Base-by-base conservation (phyloP, 139 green algal species). In the Marvania coccoides region DNA sequence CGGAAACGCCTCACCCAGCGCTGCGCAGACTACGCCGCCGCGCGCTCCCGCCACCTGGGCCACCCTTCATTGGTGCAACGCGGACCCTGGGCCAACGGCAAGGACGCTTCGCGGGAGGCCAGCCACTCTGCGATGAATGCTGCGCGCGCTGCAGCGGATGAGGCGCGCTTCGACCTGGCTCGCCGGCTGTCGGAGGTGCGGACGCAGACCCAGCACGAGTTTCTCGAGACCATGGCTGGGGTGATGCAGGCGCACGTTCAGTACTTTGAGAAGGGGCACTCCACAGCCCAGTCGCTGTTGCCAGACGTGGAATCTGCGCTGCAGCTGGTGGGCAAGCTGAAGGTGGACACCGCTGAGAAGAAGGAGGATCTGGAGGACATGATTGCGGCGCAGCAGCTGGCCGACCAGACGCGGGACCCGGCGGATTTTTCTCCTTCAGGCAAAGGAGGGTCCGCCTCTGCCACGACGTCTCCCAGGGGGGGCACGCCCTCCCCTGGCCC, bases 191-290 rank as follows among this genome's bases (percentile, higher is more conserved):
- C 72, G 1, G 61, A 84, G 60, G 35, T 72, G 36, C 72, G 89
- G 47, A 33, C 55, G 13, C 61, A 61, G 19, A 88, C 85, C 65
- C 72, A 69, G 6, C 69, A 77, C 63, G 71, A 81, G 30, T 88
- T 89, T 60, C 65, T 91, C 53, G 76, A 81, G 15, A 65, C 76
- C 29, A 63, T 82, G 55, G 69, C 71, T 6, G 65, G 58, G 39
- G 67, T 63, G 14, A 80, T 91, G 78, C 70, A 86, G 51, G 72
- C 70, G 4, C 83, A 91, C 63, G 61, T 87, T 34, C 64, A 69
- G 19, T 87, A 78, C 69, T 91, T 88, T 58, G 62, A 83, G 65
- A 63, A 79, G 7, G 83, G 83, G 13, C 34, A 65, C 47, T 58
- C 72, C 34, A 35, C 81, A 28, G 59, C 87, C 31, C 31, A 70